Base-by-base conservation (phyloP, 2,329 filamentous ascomycete species). In the Nothophaeocryptopus gaeumannii region DNA sequence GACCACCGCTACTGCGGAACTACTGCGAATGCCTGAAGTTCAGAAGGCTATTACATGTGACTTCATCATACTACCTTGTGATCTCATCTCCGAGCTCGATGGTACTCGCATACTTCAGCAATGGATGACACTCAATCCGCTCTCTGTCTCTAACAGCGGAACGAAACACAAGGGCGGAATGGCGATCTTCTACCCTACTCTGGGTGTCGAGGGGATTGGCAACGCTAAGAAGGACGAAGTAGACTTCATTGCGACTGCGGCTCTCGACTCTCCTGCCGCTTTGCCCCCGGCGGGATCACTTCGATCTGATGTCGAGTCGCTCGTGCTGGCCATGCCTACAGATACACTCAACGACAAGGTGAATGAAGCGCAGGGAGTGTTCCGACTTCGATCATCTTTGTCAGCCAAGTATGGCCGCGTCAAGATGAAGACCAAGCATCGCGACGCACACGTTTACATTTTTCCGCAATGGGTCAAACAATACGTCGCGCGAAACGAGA, bases 401-500 rank as follows among this genome's bases (percentile, higher is more conserved):
- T 80, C 53, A 7, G 48, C 83, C 50, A 82, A 82, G 58, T 85
- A 95, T 63, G 83, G 88, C 8, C 82, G 83, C 31, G 77, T 95
- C 36, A 85, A 85, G 60, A 86, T 96, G 78, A 78, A 91, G 52
- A 92, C 84, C 11, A 89, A 85, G 3, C 86, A 95, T 67, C 82
- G 93, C 36, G 92, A 97, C 67, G 88, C 92, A 0, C 92, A 97
- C 66, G 86, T 97, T 50, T 99, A 99, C 70, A 83, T 99, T 55
- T 88, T 99, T 59, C 93, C 93, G 0, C 83, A 83, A 58, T 97
- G 93, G 92, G 80, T 95, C 8, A 81, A 96, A 63, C 85, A 95
- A 46, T 87, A 96, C 68, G 82, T 95, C 36, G 80, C 82, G 50
- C 76, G 79, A 54, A 95, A 96, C 62, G 85, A 91, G 29, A 83